These are phyloP conservation scores for Pseudogymnoascus pannorum DNA, from an alignment of 2,329 filamentous ascomycete species.

Conservation along the genomic window DNA sequence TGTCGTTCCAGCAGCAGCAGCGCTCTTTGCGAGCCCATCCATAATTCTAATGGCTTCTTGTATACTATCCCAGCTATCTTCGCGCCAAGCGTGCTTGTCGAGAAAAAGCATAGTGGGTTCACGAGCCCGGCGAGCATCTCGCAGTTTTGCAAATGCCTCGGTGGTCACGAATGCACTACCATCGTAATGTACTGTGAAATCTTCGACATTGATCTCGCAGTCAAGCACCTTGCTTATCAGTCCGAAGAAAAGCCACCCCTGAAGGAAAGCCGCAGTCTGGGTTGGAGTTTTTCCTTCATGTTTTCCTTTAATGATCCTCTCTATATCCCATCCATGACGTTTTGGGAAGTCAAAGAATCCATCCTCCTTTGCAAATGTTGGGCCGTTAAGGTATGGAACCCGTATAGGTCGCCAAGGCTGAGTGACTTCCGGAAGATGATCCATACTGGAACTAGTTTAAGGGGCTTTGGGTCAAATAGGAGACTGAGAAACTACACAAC, in stretches of 20 bases:
- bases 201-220: neutral
- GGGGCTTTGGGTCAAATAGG: too few species aligned
- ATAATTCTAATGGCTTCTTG: too few species aligned
- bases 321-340: constrained; percentile 11
- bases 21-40: too few species aligned
- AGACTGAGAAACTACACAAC: too few species aligned
- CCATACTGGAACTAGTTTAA: constrained; percentile 3
- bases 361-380: too few species aligned
- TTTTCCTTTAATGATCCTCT: constrained; percentile 11
- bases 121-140: too few species aligned
- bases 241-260: constrained; percentile 15
- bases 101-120: too few species aligned
- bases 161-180: too few species aligned
- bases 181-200: neutral
- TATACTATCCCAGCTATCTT: too few species aligned
- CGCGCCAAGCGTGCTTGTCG: too few species aligned
- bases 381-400: constrained; percentile 10
- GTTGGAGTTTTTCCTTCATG: constrained; percentile 2
- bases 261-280: constrained; percentile 10
- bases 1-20: too few species aligned
- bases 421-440: constrained; percentile 14
- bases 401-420: constrained; percentile 11
- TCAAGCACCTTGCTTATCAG: constrained; percentile 12
- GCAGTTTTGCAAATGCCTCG: too few species aligned
- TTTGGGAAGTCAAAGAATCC: constrained; percentile 10